Conservation (phyloP, 371 early-diverging fungal species). For the Mortierella sp. region DNA sequence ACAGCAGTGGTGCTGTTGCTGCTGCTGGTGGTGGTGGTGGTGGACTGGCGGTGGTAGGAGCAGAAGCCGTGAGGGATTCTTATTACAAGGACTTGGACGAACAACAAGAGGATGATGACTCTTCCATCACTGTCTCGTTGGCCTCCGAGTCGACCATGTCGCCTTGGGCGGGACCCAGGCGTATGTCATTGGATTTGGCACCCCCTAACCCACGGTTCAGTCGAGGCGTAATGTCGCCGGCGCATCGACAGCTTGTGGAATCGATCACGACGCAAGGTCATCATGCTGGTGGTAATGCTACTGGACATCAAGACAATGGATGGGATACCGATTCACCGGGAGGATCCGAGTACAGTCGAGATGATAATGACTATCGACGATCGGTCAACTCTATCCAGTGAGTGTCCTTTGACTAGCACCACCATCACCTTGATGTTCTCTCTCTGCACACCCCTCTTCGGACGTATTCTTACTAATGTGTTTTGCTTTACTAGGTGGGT, state of each 20-base stretch:
- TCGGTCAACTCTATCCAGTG: conserved; percentile 55
- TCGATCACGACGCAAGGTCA: conserved; percentile 3
- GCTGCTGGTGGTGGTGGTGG: no score
- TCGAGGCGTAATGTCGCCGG: conserved; percentile 43
- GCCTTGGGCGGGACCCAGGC: conserved; percentile 36
- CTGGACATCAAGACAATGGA: conserved; percentile 12
- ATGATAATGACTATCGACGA: conserved; percentile 38
- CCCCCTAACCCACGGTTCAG: conserved; percentile 52
- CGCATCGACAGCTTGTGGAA: conserved; percentile 44
- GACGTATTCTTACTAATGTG: not conserved
- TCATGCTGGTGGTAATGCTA: not conserved
- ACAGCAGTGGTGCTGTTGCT: no score
- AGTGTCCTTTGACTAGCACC: conserved; percentile 1
- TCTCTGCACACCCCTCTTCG: not conserved
- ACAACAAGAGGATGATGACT: conserved; percentile 31
- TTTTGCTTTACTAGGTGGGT: conserved; percentile 40
- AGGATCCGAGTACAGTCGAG: conserved; percentile 44
- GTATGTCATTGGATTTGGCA: conserved; percentile 30
- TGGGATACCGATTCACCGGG: conserved; percentile 51
- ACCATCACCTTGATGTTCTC: no score
- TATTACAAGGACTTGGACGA: conserved; percentile 49
- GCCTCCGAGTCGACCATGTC: conserved; percentile 41
- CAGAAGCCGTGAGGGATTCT: conserved; percentile 12
- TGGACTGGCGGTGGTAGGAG: no score
- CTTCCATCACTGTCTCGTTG: conserved; percentile 26